These are phyloP conservation scores for Bryoglossum gracile DNA, from an alignment of 495 filamentous ascomycete species.

Conservation along the genomic window DNA sequence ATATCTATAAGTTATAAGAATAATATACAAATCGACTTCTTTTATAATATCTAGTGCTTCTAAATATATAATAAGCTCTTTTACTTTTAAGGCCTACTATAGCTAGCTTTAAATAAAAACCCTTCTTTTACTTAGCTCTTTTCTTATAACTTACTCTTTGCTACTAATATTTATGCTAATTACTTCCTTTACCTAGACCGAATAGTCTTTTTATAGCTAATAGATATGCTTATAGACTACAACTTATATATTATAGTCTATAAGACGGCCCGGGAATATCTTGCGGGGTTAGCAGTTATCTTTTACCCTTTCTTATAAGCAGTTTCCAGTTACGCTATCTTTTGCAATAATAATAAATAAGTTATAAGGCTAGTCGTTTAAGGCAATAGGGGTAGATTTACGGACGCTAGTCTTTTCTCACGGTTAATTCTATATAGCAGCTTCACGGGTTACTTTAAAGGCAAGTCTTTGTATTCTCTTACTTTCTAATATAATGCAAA, in stretches of 20 bases:
- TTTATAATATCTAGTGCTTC: neutral
- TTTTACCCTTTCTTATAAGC: neutral
- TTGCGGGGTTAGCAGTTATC: neutral
- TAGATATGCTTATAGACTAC: conserved; percentile 7
- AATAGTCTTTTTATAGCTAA: neutral
- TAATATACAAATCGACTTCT: neutral
- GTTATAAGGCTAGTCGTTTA: neutral
- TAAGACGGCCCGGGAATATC: neutral
- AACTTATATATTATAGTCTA: conserved; percentile 10
- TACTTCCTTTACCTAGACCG: neutral
- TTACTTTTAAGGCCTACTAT: neutral
- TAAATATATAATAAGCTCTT: neutral
- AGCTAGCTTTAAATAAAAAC: neutral
- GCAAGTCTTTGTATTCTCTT: conserved; percentile 1
- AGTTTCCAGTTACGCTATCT: neutral
- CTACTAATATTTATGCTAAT: neutral
- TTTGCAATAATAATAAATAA: neutral
- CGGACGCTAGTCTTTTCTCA: neutral
- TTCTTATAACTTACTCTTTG: neutral
- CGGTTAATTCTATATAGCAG: conserved; percentile 1
- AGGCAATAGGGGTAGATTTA: neutral
- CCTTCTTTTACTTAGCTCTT: neutral
- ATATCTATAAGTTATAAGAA: neutral
- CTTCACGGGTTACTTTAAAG: neutral
- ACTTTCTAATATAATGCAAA: neutral